Conservation (phyloP, 2,329 filamentous ascomycete genomes). For the Pyricularia pennisetigena region DNA sequence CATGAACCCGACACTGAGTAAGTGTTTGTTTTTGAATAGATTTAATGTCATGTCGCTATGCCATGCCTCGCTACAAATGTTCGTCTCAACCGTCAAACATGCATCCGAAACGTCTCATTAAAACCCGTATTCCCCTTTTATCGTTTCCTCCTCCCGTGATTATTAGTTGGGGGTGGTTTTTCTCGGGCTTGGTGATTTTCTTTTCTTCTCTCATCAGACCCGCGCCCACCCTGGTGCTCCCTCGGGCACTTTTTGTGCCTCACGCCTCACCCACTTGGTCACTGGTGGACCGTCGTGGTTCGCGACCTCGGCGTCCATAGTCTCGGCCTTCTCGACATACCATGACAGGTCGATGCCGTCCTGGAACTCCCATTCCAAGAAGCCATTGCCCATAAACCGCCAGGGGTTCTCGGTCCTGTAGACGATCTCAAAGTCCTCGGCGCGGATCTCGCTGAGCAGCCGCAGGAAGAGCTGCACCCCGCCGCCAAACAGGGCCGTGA, state of each 20-base stretch:
- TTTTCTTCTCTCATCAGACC: background rate
- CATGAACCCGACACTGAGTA: background rate
- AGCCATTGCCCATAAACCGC: slow-evolving; percentile 41
- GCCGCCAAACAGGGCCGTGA: slow-evolving; percentile 40
- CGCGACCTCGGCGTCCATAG: background rate
- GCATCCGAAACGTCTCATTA: background rate
- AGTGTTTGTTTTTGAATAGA: background rate
- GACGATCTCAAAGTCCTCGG: slow-evolving; percentile 38
- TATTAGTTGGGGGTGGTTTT: background rate
- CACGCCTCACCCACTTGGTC: background rate
- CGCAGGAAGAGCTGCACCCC: slow-evolving; percentile 42
- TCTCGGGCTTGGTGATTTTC: background rate
- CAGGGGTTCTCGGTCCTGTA: slow-evolving; percentile 29
- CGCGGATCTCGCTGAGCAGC: slow-evolving; percentile 38
- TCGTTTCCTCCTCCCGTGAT: background rate
- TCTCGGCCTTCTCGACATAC: slow-evolving; percentile 26
- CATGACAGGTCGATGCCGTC: slow-evolving; percentile 26
- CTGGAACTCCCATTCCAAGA: slow-evolving; percentile 34
- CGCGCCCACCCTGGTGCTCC: background rate
- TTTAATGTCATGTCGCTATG: background rate
- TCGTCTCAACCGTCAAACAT: background rate
- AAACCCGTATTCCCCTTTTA: background rate
- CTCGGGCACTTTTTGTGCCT: background rate
- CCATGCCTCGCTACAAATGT: background rate
- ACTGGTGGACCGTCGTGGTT: background rate